Conservation (phyloP, 345 rosid species). For the Populus nigra region DNA sequence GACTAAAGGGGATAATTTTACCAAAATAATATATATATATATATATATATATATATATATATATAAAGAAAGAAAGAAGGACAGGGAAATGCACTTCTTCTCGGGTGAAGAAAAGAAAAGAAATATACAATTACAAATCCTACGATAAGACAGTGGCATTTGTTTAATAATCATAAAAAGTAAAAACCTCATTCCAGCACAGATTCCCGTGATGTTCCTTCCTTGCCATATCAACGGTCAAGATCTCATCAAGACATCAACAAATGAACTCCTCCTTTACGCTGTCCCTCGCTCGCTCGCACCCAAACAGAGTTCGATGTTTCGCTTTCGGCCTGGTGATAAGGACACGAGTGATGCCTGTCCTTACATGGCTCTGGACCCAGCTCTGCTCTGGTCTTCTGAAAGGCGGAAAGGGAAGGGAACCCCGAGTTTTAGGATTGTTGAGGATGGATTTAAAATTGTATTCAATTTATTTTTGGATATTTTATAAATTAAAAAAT, state of each 20-base stretch:
- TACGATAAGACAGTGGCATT: constrained; percentile 5
- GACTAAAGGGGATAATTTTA: not conserved
- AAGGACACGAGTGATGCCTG: not conserved
- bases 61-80: not conserved
- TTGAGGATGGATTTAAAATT: too few species aligned
- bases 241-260: not conserved
- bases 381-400: not conserved
- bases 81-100: constrained; percentile 2
- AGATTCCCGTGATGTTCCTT: constrained; percentile 1
- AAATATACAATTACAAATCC: not conserved
- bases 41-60: not conserved
- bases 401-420: constrained; percentile 12
- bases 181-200: not conserved
- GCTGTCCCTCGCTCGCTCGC: not conserved
- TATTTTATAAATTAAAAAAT: too few species aligned
- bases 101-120: not conserved
- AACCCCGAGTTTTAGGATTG: too few species aligned
- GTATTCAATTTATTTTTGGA: too few species aligned
- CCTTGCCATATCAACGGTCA: not conserved
- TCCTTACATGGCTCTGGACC: constrained; percentile 5
- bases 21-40: too few species aligned
- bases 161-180: not conserved
- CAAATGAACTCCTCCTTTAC: not conserved
- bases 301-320: constrained; percentile 8
- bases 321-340: constrained; percentile 21